Evolutionary conservation across 1,284 basidiomycete genomes (phyloP).

Genomic region (Wallemia ichthyophaga): DNA sequence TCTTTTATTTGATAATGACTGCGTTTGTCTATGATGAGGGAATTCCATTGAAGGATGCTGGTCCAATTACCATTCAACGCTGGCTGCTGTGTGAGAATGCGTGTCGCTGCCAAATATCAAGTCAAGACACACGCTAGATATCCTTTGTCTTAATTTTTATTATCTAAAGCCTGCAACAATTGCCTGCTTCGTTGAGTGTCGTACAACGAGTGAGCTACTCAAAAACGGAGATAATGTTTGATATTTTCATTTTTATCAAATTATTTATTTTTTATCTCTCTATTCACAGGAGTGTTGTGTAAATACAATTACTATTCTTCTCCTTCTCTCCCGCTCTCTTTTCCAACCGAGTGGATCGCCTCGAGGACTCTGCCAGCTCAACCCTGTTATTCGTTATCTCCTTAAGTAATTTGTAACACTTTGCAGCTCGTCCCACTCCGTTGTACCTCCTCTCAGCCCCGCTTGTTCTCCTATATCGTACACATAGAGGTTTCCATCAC

Average conservation of each 20-base stretch:
- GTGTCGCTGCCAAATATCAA: neutral
- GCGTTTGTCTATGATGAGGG: neutral
- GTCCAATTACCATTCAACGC: neutral
- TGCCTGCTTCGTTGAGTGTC: too few relatives aligned
- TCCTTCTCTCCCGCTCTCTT: too few relatives aligned
- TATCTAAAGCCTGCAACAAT: too few relatives aligned
- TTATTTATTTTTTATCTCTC: too few relatives aligned
- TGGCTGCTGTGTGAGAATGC: neutral
- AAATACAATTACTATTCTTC: too few relatives aligned
- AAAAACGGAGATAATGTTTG: too few relatives aligned
- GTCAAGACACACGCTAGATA: neutral
- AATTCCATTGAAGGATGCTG: neutral
- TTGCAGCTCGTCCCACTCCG: conserved; percentile 64
- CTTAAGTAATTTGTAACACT: conserved; percentile 17
- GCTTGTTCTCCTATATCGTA: conserved; percentile 81
- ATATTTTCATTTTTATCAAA: too few relatives aligned
- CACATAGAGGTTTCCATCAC: conserved; percentile 70
- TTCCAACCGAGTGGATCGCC: too few relatives aligned
- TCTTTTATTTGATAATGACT: neutral
- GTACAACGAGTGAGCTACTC: too few relatives aligned
- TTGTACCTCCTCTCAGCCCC: conserved; percentile 30
- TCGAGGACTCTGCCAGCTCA: too few relatives aligned
- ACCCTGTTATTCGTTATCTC: neutral
- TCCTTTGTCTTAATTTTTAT: neutral
- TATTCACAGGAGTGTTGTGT: too few relatives aligned